Evolutionary conservation across 2,329 filamentous ascomycete species (phyloP), one percentile per base, ranked within the genome.

Genomic region (Botryosphaeria dothidea): DNA sequence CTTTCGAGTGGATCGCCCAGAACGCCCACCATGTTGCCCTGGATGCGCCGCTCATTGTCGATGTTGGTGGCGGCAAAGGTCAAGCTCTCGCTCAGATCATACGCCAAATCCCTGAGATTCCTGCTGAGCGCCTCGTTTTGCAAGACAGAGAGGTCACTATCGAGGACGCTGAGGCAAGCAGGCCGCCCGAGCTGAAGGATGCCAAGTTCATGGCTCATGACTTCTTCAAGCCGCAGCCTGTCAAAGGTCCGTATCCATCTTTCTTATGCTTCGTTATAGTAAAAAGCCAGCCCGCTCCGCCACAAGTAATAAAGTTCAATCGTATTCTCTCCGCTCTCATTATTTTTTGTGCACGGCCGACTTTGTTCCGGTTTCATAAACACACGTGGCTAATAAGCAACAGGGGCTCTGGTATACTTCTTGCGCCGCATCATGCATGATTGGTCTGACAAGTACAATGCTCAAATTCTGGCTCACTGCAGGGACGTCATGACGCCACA

Each of bases 61-160:
- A 82, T 66, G 70, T 82, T 11, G 79, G 79, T 9, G 79, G 80
- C 43, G 76, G 75, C 1, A 70, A 72, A 8, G 80, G 80, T 0
- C 77, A 81, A n/a, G 76, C 79, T 52, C 73, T 73, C n/a, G 68
- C 69, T 4, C 67, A 70, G 4, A 69, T 82, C 7, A 73, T 70
- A 45, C 66, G 69, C 19, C 71, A 69, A 23, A 75, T 72, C 60
- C 76, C 77, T 3, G 56, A 71, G 34, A 64, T 81, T 2, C 68
- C 70, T 1, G 75, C 76, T 0, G 43, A 61, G 11, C 69, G 73
- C 4, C 67, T 82, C 3, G 70, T 82, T 9, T 67, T 83, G 3
- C 77, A 83, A 65, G 81, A 83, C 64, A 69, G 45, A 74, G 4
- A 73, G 1, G 66, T 72, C 25, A 71, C 71, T 2, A 69, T 80